Evolutionary conservation across 1,284 basidiomycete genomes (phyloP), one percentile per base, ranked within the genome.

Genomic region (Naganishia albida): DNA sequence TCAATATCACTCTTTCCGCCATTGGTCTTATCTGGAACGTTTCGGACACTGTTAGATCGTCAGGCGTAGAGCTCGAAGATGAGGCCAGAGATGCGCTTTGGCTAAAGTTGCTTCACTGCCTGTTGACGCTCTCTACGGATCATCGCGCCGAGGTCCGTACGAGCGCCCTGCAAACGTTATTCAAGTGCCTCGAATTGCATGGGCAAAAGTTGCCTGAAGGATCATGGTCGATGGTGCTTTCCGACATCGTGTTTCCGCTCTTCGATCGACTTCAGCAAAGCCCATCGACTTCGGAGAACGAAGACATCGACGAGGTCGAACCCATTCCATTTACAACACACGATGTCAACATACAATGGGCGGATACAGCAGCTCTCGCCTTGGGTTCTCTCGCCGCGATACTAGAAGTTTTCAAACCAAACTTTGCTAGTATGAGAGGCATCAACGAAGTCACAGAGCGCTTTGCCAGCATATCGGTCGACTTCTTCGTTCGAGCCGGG

Each of bases 81-180:
- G 80, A 6, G 84, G 86, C 49, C 80, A 69, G 83, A 75, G 88
- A 86, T 73, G 86, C 70, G 90, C 79, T 95, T 8, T 99, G 95
- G 95, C 91, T 97, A 83, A 89, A 88, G 77, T 84, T 98, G 18
- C 81, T 99, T 2, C 82, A 87, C 1, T 90, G 93, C 75, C 84
- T 98, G 7, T 83, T 94, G 2, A 86, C 86, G 0, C 82, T 98
- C 1, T 91, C 91, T 68, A 85, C 86, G 2, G 95, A 96, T 74
- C 74, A 83, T 0, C 84, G 94, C 26, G 86, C 88, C 30, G 93
- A 98, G 74, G 92, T 96, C 0, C 86, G 94, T 15, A 88, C 90
- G 68, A 91, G 93, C 2, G 92, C 94, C 2, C 94, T 98, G 65
- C 92, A 96, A 77, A 97, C 93, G 2, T 80, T 99, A 62, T 99